Evolutionary conservation across 176 grass and related monocot species (phyloP).

Genomic region (Canna indica): DNA sequence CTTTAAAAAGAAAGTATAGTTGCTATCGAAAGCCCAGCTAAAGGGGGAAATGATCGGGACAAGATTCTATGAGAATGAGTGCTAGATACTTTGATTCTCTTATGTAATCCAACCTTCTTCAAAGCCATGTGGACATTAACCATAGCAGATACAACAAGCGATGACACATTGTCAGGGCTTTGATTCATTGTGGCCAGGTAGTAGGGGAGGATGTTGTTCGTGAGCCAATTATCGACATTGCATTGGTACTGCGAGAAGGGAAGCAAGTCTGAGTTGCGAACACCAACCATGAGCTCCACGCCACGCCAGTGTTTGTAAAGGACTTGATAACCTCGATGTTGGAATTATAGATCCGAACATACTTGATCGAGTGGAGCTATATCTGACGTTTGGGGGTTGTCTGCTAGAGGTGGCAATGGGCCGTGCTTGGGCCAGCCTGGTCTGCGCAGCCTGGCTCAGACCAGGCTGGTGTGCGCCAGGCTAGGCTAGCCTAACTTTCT

Average conservation of each 20-base stretch:
- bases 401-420: no score
- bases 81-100: conserved; percentile 84
- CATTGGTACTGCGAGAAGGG: conserved; percentile 96
- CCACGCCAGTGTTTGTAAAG: conserved; percentile 81
- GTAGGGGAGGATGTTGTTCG: conserved; percentile 86
- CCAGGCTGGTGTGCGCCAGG: no score
- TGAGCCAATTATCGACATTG: conserved; percentile 93
- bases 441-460: no score
- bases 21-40: conserved; percentile 82
- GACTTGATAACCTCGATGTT: conserved; percentile 87
- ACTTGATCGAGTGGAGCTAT: conserved; percentile 75
- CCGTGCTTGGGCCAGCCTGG: no score
- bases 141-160: conserved; percentile 83
- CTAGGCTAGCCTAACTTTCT: no score
- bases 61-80: conserved; percentile 85
- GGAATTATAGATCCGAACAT: conserved; percentile 86
- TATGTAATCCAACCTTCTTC: conserved; percentile 83
- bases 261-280: conserved; percentile 91
- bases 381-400: conserved; percentile 73
- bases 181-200: conserved; percentile 77
- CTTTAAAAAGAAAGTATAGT: conserved; percentile 76
- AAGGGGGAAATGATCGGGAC: conserved; percentile 83
- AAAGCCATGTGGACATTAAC: conserved; percentile 64
- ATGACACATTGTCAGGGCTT: conserved; percentile 45
- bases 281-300: conserved; percentile 90